Percentiles rank a stretch among this genome's conserved stretches.
These are phyloP conservation scores for Cenchrus purpureus DNA, from an alignment of 176 grass and related monocot genomes.

Conservation along the genomic window DNA sequence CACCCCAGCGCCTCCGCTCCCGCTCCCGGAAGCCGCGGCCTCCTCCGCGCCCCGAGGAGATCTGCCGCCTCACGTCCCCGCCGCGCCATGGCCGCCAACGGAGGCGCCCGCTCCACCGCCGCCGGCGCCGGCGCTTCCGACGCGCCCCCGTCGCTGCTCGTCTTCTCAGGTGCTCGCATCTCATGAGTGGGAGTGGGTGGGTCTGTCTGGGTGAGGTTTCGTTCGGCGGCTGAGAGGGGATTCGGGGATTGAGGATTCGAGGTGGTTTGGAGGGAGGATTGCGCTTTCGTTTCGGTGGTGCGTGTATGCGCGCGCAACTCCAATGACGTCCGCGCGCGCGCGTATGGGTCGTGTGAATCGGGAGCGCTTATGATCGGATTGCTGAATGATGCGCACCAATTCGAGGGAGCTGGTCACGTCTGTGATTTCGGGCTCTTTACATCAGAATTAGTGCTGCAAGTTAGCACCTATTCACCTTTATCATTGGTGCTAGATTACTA, in stretches of 20 bases:
- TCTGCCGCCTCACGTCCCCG: conserved; percentile 26
- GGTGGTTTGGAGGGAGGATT: not conserved
- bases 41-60: conserved; percentile 39
- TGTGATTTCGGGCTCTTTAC: not conserved
- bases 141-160: conserved; percentile 73
- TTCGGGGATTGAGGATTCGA: not conserved
- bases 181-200: not conserved
- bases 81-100: conserved; percentile 42
- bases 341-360: not conserved
- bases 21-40: not conserved
- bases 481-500: not conserved
- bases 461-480: not conserved
- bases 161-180: conserved; percentile 70
- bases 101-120: not conserved
- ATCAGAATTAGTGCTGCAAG: not conserved
- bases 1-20: not conserved
- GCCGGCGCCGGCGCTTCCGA: not conserved
- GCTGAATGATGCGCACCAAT: not conserved
- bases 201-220: not conserved
- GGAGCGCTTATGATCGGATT: not conserved
- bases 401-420: not conserved
- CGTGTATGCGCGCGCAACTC: not conserved
- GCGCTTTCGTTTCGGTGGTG: not conserved
- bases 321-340: too few relatives aligned
- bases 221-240: not conserved